Conservation (phyloP, 768 basidiomycete genomes). For the Suillus ampliporus region DNA sequence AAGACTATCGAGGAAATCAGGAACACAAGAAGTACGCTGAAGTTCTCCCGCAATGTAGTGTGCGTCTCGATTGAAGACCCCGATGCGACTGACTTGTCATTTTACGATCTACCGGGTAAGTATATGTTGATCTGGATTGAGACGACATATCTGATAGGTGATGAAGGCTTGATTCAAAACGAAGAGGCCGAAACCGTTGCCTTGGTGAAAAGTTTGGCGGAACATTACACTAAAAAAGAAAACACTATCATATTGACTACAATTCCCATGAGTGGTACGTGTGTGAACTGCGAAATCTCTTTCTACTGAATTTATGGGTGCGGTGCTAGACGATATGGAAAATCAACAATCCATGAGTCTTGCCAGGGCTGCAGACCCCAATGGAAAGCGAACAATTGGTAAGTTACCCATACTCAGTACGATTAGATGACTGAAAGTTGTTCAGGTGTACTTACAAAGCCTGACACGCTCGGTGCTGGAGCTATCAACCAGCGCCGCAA, state of each 20-base stretch:
- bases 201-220: slow-evolving; percentile 55
- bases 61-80: slow-evolving; percentile 48
- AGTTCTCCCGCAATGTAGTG: slow-evolving; percentile 49
- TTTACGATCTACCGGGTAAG: slow-evolving; percentile 47
- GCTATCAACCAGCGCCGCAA: slow-evolving; percentile 39
- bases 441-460: slow-evolving; percentile 61
- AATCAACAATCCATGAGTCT: slow-evolving; percentile 60
- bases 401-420: neutral
- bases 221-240: slow-evolving; percentile 49
- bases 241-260: slow-evolving; percentile 61
- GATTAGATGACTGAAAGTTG: neutral
- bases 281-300: neutral
- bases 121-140: neutral
- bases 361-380: slow-evolving; percentile 50
- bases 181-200: slow-evolving; percentile 48
- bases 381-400: slow-evolving; percentile 60
- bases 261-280: slow-evolving; percentile 56
- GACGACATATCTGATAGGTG: neutral
- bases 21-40: slow-evolving; percentile 19
- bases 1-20: slow-evolving; percentile 15
- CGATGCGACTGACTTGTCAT: slow-evolving; percentile 43
- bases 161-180: slow-evolving; percentile 54
- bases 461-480: slow-evolving; percentile 50
- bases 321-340: slow-evolving; percentile 55
- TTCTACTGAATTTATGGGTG: neutral